Evolutionary conservation across 169 alveolate genomes (phyloP), one percentile per base, ranked within the genome.

Genomic region (Plasmodium berghei): DNA sequence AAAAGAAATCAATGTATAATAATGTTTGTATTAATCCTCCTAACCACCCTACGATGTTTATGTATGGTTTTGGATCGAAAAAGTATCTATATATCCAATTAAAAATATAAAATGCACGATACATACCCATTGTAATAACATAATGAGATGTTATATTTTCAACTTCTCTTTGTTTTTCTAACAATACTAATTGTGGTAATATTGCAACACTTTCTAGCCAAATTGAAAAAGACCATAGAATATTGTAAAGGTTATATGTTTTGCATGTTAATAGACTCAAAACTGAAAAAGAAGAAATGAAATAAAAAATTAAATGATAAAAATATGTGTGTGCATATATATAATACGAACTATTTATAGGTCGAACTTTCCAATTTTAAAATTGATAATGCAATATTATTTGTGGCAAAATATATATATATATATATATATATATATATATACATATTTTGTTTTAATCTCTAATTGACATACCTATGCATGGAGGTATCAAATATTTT

Each of bases 141-240:
- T 97, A 98, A 93, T 98, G 96, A 1, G 99, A 96, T n/a, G 99
- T 98, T 70, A 98, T 94, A 80, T 97, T 96, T 92, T 98, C 99
- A 5, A 98, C 98, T 72, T 97, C 97, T 56, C 98, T 95, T 92
- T 97, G 96, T 80, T 96, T 97, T 85, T 98, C 97, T 62, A 98
- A 93, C 91, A 98, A 96, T 10, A 96, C 93, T 54, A 98, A 92
- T 93, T 98, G 99, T 16, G 99, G 99, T 40, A 98, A 86, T 77
- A 98, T 97, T 48, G 99, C 99, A 0, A 98, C 98, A 54, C 98
- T 91, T 95, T 98, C 99, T 52, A 98, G 96, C 99, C 99, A 98
- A 34, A 98, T 95, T 69, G 99, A 96, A 87, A 95, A 97, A 52
- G 99, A 95, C 99, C 99, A 98, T 9, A 95, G 56, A 48, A 98